Evolutionary conservation across 257 asterid genomes (phyloP).

Genomic region (Solanum sejunctum): DNA sequence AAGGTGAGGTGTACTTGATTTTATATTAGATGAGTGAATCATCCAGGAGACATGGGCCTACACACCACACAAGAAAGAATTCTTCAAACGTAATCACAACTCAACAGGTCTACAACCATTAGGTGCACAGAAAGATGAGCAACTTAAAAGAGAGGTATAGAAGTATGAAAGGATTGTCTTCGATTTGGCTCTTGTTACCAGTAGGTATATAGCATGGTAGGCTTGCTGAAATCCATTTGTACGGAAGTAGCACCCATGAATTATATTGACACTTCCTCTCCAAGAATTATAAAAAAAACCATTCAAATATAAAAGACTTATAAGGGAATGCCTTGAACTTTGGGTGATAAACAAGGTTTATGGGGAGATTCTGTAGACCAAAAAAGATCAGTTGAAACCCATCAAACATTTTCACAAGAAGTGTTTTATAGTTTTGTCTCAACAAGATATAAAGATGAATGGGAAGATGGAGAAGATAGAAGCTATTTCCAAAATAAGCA

Average conservation of each 20-base stretch:
- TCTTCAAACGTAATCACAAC: neutral
- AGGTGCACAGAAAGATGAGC: neutral
- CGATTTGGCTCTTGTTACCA: neutral
- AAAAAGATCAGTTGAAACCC: neutral
- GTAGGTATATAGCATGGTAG: neutral
- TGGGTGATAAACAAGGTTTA: neutral
- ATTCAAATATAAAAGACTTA: neutral
- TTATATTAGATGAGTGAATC: neutral
- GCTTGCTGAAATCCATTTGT: neutral
- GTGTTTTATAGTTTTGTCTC: neutral
- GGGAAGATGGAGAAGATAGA: neutral
- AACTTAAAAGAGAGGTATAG: neutral
- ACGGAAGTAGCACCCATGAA: neutral
- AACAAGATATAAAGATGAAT: neutral
- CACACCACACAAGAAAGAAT: neutral
- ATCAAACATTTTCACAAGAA: neutral
- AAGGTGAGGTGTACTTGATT: neutral
- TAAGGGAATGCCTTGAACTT: neutral
- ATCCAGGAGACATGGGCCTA: neutral
- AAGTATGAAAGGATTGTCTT: neutral
- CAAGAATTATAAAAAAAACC: neutral
- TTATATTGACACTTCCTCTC: neutral
- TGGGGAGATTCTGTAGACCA: neutral
- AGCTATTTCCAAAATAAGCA: neutral
- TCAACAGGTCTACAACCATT: neutral